Evolutionary conservation across 371 early-diverging fungal species (phyloP).

Genomic region (Mucor irregularis): DNA sequence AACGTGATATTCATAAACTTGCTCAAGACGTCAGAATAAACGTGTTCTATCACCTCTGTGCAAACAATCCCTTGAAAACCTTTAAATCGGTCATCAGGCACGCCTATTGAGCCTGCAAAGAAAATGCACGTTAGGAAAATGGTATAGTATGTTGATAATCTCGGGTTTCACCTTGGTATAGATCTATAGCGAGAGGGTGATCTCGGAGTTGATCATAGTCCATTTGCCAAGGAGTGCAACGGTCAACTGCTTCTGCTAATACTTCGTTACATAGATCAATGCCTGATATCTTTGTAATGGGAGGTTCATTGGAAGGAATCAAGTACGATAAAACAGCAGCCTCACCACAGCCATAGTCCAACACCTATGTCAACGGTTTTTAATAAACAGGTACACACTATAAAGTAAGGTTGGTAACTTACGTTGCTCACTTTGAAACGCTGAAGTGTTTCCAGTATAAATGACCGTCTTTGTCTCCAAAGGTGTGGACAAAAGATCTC

Average conservation of each 20-base stretch:
- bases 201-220: constrained; percentile 54
- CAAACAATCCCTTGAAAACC: constrained; percentile 65
- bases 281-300: constrained; percentile 57
- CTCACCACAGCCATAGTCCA: constrained; percentile 83
- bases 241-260: constrained; percentile 43
- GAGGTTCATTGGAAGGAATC: constrained; percentile 39
- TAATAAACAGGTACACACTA: not conserved
- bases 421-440: constrained; percentile 7
- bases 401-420: not conserved
- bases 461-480: constrained; percentile 17
- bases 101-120: constrained; percentile 47
- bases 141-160: no score
- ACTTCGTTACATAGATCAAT: constrained; percentile 55
- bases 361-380: constrained; percentile 42
- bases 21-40: constrained; percentile 56
- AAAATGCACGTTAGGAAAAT: not conserved
- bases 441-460: constrained; percentile 3
- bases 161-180: constrained; percentile 64
- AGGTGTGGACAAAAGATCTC: constrained; percentile 15
- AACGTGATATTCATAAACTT: constrained; percentile 61
- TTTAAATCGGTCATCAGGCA: constrained; percentile 41
- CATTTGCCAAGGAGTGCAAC: constrained; percentile 52
- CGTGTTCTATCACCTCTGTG: constrained; percentile 81
- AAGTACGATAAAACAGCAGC: constrained; percentile 62
- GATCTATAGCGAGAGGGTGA: constrained; percentile 47